Percentiles rank a stretch among this genome's conserved stretches.
phyloP scores from a whole-genome alignment of 1,284 basidiomycete genomes.

The Ustilago loliicola region DNA sequence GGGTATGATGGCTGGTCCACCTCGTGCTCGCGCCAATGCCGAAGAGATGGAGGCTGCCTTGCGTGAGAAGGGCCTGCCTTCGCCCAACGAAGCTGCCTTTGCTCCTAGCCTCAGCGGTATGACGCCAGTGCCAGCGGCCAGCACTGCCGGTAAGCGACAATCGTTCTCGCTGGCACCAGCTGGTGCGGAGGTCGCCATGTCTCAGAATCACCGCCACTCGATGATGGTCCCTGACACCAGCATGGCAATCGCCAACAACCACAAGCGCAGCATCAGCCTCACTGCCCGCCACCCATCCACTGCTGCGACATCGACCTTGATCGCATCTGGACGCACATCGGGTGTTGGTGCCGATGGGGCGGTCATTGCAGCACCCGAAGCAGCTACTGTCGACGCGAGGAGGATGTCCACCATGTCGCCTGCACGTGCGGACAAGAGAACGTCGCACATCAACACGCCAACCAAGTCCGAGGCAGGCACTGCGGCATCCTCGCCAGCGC shows the following conservation, averaged over 20 bases:
- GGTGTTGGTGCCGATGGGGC: slow-evolving; percentile 7
- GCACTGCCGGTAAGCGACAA: slow-evolving; percentile 25
- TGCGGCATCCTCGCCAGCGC: slow-evolving; percentile 22
- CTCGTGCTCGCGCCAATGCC: slow-evolving; percentile 63
- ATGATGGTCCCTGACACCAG: slow-evolving; percentile 48
- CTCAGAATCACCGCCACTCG: slow-evolving; percentile 38
- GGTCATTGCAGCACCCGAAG: slow-evolving; percentile 13
- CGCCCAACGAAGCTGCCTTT: slow-evolving; percentile 37
- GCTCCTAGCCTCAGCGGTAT: slow-evolving; percentile 30
- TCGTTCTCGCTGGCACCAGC: slow-evolving; percentile 23
- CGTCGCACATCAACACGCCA: slow-evolving; percentile 22
- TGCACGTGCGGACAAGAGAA: slow-evolving; percentile 22
- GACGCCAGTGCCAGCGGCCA: slow-evolving; percentile 28
- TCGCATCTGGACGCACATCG: slow-evolving; percentile 12
- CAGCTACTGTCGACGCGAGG: slow-evolving; percentile 12
- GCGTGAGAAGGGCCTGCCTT: slow-evolving; percentile 53
- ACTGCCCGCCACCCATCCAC: slow-evolving; percentile 36
- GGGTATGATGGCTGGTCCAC: slow-evolving; percentile 66
- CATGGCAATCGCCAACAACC: slow-evolving; percentile 46
- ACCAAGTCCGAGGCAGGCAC: slow-evolving; percentile 21
- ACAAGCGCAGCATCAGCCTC: slow-evolving; percentile 59
- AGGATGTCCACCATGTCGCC: slow-evolving; percentile 37
- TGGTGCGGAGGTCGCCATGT: slow-evolving; percentile 8
- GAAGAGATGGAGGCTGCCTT: slow-evolving; percentile 65
- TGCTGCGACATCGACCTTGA: slow-evolving; percentile 7